Conservation (phyloP, 2,329 filamentous ascomycete species). For the Penicillium freii region DNA sequence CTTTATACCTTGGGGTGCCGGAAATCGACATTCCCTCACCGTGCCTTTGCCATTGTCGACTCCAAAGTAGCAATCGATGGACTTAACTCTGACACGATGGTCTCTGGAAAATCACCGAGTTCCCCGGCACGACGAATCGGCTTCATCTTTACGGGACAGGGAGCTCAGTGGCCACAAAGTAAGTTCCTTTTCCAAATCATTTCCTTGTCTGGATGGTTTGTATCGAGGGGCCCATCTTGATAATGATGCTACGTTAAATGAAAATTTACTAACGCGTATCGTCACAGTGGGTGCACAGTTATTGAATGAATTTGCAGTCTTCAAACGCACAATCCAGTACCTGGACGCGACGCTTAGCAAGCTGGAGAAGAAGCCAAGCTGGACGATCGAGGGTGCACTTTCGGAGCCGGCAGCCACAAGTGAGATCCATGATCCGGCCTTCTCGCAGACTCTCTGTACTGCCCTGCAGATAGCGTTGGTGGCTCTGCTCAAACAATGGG, state of each 20-base stretch:
- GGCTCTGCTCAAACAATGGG: slow-evolving; percentile 21
- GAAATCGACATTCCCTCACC: neutral
- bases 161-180: slow-evolving; percentile 32
- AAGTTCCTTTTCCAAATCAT: slow-evolving; percentile 12
- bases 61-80: no score
- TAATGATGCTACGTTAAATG: no score
- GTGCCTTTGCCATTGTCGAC: neutral
- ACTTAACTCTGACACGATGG: no score
- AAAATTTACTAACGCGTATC: no score
- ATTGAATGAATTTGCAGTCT: slow-evolving; percentile 6
- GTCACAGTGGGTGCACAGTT: no score
- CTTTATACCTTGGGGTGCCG: neutral
- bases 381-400: slow-evolving; percentile 6
- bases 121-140: slow-evolving; percentile 3
- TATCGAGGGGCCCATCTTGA: no score
- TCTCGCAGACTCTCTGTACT: slow-evolving; percentile 30
- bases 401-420: slow-evolving; percentile 11
- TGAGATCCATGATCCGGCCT: slow-evolving; percentile 19
- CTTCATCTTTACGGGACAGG: slow-evolving; percentile 37
- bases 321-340: slow-evolving; percentile 11
- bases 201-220: no score
- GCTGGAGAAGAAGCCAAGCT: neutral
- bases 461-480: slow-evolving; percentile 32
- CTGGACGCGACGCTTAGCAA: slow-evolving; percentile 7
- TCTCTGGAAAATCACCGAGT: no score